A percentile compares a stretch with the other conserved stretches of the same genome.
Evolutionary conservation across 306 rosid species (phyloP).

Genomic region (Malus sylvestris): DNA sequence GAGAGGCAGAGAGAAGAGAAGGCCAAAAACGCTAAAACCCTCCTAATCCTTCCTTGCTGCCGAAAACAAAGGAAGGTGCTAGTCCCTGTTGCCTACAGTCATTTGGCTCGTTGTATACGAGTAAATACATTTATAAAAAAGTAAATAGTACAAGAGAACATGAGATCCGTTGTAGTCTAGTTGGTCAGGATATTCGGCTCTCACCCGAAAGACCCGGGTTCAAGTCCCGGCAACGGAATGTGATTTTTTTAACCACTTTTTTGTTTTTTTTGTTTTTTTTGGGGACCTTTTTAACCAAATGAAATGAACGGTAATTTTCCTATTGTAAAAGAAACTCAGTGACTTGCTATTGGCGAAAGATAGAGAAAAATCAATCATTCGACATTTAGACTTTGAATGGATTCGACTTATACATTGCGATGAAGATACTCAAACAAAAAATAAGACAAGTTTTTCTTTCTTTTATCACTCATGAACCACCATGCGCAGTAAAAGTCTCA

Average conservation of each 20-base stretch:
- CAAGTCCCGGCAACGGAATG: background rate
- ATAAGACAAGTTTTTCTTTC: background rate
- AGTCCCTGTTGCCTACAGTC: too few species aligned
- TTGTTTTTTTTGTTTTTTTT: fast-evolving
- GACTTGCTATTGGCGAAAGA: too few species aligned
- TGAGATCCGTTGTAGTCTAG: conserved; percentile 36
- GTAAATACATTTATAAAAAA: fast-evolving
- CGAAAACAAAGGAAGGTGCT: background rate
- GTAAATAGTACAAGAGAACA: fast-evolving
- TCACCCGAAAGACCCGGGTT: conserved; percentile 18
- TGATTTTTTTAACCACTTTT: background rate
- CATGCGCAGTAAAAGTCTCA: too few species aligned
- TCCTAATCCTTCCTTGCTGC: background rate
- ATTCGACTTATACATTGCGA: too few species aligned
- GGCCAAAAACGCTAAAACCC: background rate
- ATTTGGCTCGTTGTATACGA: background rate
- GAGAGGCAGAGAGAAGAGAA: background rate
- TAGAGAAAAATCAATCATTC: too few species aligned
- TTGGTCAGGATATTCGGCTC: conserved; percentile 42
- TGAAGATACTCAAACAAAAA: too few species aligned
- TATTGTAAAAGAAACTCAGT: background rate
- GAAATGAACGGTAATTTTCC: too few species aligned
- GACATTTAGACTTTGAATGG: too few species aligned
- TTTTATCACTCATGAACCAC: background rate
- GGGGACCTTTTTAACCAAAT: too few species aligned